Evolutionary conservation across 2,329 filamentous ascomycete genomes (phyloP), one percentile per base, ranked within the genome.

Genomic region (Sclerotinia minor): DNA sequence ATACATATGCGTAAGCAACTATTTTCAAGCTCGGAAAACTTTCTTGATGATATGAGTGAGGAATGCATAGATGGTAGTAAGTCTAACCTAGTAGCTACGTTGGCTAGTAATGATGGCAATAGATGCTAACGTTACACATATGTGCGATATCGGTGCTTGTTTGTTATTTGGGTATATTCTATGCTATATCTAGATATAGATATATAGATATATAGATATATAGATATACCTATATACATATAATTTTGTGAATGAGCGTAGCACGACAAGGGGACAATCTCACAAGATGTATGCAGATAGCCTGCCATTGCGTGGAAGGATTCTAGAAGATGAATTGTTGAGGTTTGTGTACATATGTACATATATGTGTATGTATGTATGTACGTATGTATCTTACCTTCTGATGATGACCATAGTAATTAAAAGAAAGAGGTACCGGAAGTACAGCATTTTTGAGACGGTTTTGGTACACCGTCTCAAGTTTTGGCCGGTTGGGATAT

Each of bases 261-360:
- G 54, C 53, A 17, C 17, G n/a, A 11, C 5, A 55, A 32, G 41
- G 38, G 11, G n/a, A 19, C 15, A 2, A 47, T 50, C 19, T 58
- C 64, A 65, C 64, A 24, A 65, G n/a, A 65, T 41, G 9, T 29
- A 35, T 61, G 58, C 58, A 49, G 44, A 57, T 26, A 50, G 53
- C 64, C 44, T 50, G 19, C 3, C 53, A 26, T 24, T 32, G 64
- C 53, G 53, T 65, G 32, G 53, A 65, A 65, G 53, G 52, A 17
- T 59, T 65, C 64, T 65, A 50, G 64, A 65, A 65, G 64, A 21
- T 26, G 26, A 32, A 6, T 59, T 59, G 41, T 29, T 47, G 29
- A 32, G 19, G 15, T 35, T 32, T 57, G 50, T 55, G 9, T 5
- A 60, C 35, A 38, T 65, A 32, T 38, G 9, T 11, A 60, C 47